phyloP scores from a whole-genome alignment of 2,329 filamentous ascomycete genomes.

The Penicillium capsulatum region DNA sequence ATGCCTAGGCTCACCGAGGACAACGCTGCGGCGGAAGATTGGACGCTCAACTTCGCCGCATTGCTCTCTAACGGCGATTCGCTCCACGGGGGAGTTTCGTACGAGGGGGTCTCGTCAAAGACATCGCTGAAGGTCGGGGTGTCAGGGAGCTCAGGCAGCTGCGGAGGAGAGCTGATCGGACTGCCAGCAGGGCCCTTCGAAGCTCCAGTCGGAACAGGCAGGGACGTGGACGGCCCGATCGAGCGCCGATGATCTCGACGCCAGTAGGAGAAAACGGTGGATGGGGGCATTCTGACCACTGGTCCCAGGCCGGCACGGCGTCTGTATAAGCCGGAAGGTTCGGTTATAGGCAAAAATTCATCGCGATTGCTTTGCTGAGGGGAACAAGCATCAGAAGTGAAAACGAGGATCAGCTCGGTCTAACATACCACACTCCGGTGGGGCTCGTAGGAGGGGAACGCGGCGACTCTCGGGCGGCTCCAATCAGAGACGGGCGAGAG shows the following conservation, averaged over 20 bases:
- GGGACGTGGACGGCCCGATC: conserved; percentile 27
- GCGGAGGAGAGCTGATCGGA: conserved; percentile 27
- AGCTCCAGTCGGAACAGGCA: conserved; percentile 20
- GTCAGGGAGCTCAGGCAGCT: conserved; percentile 32
- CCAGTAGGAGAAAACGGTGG: conserved; percentile 41
- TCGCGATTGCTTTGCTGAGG: conserved; percentile 15
- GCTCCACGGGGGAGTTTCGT: conserved; percentile 20
- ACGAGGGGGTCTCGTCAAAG: conserved; percentile 23
- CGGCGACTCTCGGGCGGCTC: neutral
- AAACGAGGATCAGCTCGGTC: conserved; percentile 12
- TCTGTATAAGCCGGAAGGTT: conserved; percentile 8
- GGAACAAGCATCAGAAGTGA: conserved; percentile 9
- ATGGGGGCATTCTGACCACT: conserved; percentile 31
- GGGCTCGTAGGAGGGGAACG: conserved; percentile 14
- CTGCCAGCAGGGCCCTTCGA: conserved; percentile 18
- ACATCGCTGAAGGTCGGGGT: conserved; percentile 27
- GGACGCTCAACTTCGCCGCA: conserved; percentile 21
- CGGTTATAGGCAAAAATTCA: conserved; percentile 15
- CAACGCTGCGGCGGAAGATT: conserved; percentile 23
- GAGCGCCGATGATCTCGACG: conserved; percentile 39
- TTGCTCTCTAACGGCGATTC: conserved; percentile 25
- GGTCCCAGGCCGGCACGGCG: conserved; percentile 15
- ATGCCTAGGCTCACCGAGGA: conserved; percentile 30
- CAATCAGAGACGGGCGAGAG: too few relatives aligned
- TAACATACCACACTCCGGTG: conserved; percentile 22